Conservation (phyloP, 176 grass and related monocot species). For the Melocanna baccifera region DNA sequence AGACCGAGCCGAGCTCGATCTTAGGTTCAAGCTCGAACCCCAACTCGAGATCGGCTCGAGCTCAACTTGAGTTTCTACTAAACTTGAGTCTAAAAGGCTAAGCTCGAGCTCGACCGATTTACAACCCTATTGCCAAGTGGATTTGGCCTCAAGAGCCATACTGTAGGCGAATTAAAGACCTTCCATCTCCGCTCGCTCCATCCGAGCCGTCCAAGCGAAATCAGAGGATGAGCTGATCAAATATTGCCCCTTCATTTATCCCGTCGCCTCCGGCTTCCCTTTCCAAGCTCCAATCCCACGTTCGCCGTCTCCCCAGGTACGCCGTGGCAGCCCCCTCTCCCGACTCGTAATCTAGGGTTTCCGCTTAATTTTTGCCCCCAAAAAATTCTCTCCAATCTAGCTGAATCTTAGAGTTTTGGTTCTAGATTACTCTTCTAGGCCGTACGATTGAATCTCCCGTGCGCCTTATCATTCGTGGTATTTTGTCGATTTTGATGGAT, state of each 20-base stretch:
- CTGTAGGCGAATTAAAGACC: neutral
- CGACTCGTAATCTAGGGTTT: neutral
- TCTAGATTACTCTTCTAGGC: neutral
- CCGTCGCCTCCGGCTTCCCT: neutral
- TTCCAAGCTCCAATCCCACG: neutral
- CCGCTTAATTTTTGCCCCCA: neutral
- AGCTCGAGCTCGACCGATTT: too few relatives aligned
- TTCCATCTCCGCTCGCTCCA: neutral
- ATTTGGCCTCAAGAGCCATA: neutral
- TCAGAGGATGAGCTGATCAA: neutral
- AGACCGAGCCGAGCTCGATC: too few relatives aligned
- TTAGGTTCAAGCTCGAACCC: too few relatives aligned
- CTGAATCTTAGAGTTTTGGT: neutral
- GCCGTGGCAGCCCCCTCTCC: neutral
- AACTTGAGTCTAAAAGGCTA: too few relatives aligned
- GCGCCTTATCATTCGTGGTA: neutral
- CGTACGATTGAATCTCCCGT: neutral
- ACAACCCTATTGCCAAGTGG: too few relatives aligned
- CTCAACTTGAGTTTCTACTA: too few relatives aligned
- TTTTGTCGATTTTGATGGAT: slow-evolving; percentile 10
- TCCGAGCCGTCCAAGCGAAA: neutral
- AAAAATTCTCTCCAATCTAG: neutral
- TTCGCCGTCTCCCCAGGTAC: slow-evolving; percentile 14
- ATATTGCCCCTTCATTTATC: too few relatives aligned
- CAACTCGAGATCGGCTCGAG: too few relatives aligned